A percentile compares a stretch with the other conserved stretches of the same genome.
phyloP scores from a whole-genome alignment of 2,329 filamentous ascomycete genomes.

The Sarocladium brachiariae region DNA sequence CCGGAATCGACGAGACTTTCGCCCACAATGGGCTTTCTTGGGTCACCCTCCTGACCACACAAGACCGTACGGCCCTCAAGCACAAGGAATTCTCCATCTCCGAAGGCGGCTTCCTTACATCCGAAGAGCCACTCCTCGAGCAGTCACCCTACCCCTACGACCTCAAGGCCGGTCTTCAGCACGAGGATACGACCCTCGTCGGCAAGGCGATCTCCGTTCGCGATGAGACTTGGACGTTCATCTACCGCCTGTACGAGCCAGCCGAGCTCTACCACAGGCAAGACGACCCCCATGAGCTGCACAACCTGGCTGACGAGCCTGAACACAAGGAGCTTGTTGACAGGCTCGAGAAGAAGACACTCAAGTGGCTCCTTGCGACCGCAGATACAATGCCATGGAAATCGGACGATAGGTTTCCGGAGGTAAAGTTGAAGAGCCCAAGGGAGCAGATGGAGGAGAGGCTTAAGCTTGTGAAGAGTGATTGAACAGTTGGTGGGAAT shows the following conservation, averaged over 20 bases:
- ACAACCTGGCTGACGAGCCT: slow-evolving; percentile 28
- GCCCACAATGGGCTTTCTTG: slow-evolving; percentile 31
- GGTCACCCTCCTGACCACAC: slow-evolving; percentile 18
- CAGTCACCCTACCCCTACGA: slow-evolving; percentile 37
- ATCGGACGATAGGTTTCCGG: slow-evolving; percentile 27
- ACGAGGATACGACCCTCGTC: slow-evolving; percentile 34
- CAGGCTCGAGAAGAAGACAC: slow-evolving; percentile 23
- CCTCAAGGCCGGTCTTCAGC: slow-evolving; percentile 37
- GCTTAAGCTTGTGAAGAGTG: slow-evolving; percentile 12
- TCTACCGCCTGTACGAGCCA: slow-evolving; percentile 39
- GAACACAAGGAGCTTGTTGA: slow-evolving; percentile 17
- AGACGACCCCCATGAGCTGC: slow-evolving; percentile 29
- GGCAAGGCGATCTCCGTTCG: slow-evolving; percentile 34
- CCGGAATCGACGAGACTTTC: slow-evolving; percentile 29
- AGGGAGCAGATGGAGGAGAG: slow-evolving; percentile 22
- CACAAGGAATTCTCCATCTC: slow-evolving; percentile 36
- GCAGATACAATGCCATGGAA: slow-evolving; percentile 29
- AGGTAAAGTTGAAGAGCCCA: slow-evolving; percentile 25
- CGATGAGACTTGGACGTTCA: slow-evolving; percentile 31
- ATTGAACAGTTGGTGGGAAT: too few species aligned
- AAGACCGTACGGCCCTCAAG: neutral
- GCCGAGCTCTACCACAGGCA: slow-evolving; percentile 34
- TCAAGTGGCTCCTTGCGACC: slow-evolving; percentile 30
- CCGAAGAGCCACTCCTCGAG: slow-evolving; percentile 38
- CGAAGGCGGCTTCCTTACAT: slow-evolving; percentile 36